phyloP scores from a whole-genome alignment of 2,329 filamentous ascomycete genomes.

The Fusarium sp. region DNA sequence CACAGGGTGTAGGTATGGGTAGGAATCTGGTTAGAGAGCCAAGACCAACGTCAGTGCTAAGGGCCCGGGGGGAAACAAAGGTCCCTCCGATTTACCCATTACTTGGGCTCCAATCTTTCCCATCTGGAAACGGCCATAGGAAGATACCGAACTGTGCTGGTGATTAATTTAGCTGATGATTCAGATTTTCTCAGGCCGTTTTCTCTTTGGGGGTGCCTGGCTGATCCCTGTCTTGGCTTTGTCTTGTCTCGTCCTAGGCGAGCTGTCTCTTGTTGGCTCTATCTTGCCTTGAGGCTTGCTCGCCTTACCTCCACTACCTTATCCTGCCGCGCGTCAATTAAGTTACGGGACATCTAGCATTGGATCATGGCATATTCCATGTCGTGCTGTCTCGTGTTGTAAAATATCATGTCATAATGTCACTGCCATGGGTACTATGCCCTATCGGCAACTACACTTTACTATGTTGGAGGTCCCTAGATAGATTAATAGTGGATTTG shows the following conservation, averaged over 20 bases:
- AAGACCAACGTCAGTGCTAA: neutral
- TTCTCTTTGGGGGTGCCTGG: conserved; percentile 15
- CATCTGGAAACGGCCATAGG: conserved; percentile 29
- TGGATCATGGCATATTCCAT: conserved; percentile 21
- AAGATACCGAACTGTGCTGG: conserved; percentile 23
- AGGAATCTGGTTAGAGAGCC: neutral
- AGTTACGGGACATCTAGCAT: conserved; percentile 16
- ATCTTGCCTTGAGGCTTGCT: conserved; percentile 16
- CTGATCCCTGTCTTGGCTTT: conserved; percentile 30
- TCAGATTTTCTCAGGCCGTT: conserved; percentile 18
- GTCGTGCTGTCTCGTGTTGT: conserved; percentile 1
- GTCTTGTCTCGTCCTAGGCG: conserved; percentile 11
- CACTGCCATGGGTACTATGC: conserved; percentile 7
- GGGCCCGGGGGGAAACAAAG: neutral
- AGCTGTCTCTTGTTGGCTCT: conserved; percentile 17
- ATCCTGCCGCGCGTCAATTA: conserved; percentile 40
- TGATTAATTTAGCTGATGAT: conserved; percentile 23
- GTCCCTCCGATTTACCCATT: conserved; percentile 20
- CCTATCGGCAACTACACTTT: conserved; percentile 13
- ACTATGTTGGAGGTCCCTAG: conserved; percentile 4
- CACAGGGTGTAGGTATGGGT: neutral
- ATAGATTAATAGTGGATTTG: conserved; percentile 3
- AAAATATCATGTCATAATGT: neutral
- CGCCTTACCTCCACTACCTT: conserved; percentile 29
- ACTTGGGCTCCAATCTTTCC: conserved; percentile 24